phyloP scores from a whole-genome alignment of 306 rosid species.

The Bauhinia variegata region DNA sequence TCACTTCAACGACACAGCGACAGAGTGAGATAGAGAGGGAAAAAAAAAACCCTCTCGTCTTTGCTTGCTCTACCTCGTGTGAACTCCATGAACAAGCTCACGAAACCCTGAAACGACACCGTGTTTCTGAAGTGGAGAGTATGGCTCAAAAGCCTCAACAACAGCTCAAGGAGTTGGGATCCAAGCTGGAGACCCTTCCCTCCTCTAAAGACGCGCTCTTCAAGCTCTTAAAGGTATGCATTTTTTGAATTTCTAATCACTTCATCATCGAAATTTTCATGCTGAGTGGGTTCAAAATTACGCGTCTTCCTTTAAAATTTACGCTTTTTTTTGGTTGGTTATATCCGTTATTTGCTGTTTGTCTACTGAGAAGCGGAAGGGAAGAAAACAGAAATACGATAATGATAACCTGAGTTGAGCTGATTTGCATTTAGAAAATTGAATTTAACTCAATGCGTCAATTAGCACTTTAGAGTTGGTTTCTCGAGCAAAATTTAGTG shows the following conservation, averaged over 20 bases:
- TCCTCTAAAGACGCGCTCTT: conserved; percentile 80
- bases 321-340: conserved; percentile 26
- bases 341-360: conserved; percentile 34
- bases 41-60: conserved; percentile 35
- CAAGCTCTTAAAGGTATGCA: conserved; percentile 81
- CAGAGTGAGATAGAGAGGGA: conserved; percentile 20
- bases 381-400: neutral
- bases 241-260: conserved; percentile 28
- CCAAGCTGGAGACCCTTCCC: conserved; percentile 77
- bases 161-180: conserved; percentile 95
- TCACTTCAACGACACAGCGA: neutral
- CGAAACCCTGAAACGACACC: conserved; percentile 41
- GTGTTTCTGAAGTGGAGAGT: conserved; percentile 30
- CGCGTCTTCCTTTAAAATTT: conserved; percentile 11
- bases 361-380: conserved; percentile 13
- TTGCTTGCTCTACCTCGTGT: conserved; percentile 17
- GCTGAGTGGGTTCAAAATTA: neutral
- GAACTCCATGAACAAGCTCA: conserved; percentile 51
- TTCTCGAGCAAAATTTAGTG: conserved; percentile 5
- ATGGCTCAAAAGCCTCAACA: conserved; percentile 73
- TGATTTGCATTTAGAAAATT: conserved; percentile 2
- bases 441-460: conserved; percentile 32
- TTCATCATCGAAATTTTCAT: conserved; percentile 10
- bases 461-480: neutral
- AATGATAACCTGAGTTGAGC: neutral